A percentile compares a stretch with the other conserved stretches of the same genome.
Evolutionary conservation across 345 rosid species (phyloP).

Genomic region (Mallotus nudiflorus): DNA sequence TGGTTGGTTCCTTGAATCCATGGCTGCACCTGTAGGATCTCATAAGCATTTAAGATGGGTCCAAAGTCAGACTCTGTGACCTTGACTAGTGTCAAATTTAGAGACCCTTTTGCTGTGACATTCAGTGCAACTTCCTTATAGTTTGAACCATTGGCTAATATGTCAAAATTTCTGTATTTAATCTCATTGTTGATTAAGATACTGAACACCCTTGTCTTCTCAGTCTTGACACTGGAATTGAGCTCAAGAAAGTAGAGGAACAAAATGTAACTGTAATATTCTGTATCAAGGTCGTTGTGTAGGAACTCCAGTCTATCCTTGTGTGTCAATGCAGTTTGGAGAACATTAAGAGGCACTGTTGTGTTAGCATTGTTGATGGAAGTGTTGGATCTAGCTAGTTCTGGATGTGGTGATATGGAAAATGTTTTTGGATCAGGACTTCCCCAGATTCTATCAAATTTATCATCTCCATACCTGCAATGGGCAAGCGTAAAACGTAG

Average conservation of each 20-base stretch:
- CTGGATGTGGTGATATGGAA: constrained; percentile 10
- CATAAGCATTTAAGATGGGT: constrained; percentile 64
- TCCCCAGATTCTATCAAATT: constrained; percentile 59
- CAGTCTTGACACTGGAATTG: constrained; percentile 26
- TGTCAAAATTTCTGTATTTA: constrained; percentile 35
- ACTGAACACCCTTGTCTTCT: constrained; percentile 56
- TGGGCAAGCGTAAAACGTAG: constrained; percentile 10
- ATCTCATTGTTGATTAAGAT: constrained; percentile 44
- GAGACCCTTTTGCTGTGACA: constrained; percentile 41
- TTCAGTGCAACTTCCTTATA: constrained; percentile 36
- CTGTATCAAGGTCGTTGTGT: constrained; percentile 30
- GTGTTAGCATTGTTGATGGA: not conserved
- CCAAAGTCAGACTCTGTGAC: constrained; percentile 42
- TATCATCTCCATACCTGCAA: constrained; percentile 56
- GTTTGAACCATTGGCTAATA: constrained; percentile 37
- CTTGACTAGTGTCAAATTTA: constrained; percentile 56
- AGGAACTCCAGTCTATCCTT: constrained; percentile 39
- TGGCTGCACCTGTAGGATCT: constrained; percentile 48
- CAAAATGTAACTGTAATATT: constrained; percentile 41
- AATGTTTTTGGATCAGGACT: constrained; percentile 14
- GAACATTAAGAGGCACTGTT: constrained; percentile 49
- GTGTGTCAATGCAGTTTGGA: constrained; percentile 42
- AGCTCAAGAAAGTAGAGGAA: constrained; percentile 69
- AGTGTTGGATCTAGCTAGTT: constrained; percentile 4
- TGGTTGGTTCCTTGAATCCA: constrained; percentile 36